Base-by-base conservation (phyloP, 2,329 filamentous ascomycete genomes). In the Cephalotrichum gorgonifer region DNA sequence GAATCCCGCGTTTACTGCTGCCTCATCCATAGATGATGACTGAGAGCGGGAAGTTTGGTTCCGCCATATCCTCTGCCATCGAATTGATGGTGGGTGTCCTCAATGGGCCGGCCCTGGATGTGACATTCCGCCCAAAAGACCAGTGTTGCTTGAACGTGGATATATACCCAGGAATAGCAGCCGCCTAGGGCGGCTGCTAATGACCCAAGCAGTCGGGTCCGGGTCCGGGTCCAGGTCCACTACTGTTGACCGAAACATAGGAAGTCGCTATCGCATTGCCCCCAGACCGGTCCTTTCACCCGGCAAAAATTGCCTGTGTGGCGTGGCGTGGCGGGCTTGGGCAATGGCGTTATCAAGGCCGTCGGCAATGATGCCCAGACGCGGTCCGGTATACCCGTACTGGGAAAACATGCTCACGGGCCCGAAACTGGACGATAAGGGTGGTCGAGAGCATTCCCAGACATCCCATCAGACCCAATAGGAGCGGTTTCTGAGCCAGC, bases 191-290 rank as follows among this genome's bases (percentile, higher is more conserved):
- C 46, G 46, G 38, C 38, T 43, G 35, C 26, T 42, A 43, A 48
- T 41, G 45, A 43, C 46, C 46, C 46, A 48, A 48, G 26, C 38
- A 30, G 26, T 48, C 46, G 46, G 35, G 28, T 48, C 23, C 14
- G 28, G 25, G 25, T n/a, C n/a, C n/a, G n/a, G n/a, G n/a, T n/a
- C n/a, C n/a, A n/a, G n/a, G n/a, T n/a, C n/a, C n/a, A n/a, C n/a
- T n/a, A n/a, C n/a, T n/a, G 23, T 6, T 33, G 6, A 33, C 30
- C 30, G 30, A 33, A 15, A 33, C 12, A 11, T 11, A 11, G 30
- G n/a, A 11, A 30, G 28, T 33, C 30, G n/a, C n/a, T n/a, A n/a
- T n/a, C n/a, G n/a, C n/a, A n/a, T n/a, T n/a, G n/a, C n/a, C n/a
- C n/a, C n/a, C n/a, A n/a, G n/a, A 7, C 22, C 25, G 5, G 15